A percentile compares a stretch with the other conserved stretches of the same genome.
phyloP scores from a whole-genome alignment of 306 rosid species.

The Oxytropis ochrocephala region DNA sequence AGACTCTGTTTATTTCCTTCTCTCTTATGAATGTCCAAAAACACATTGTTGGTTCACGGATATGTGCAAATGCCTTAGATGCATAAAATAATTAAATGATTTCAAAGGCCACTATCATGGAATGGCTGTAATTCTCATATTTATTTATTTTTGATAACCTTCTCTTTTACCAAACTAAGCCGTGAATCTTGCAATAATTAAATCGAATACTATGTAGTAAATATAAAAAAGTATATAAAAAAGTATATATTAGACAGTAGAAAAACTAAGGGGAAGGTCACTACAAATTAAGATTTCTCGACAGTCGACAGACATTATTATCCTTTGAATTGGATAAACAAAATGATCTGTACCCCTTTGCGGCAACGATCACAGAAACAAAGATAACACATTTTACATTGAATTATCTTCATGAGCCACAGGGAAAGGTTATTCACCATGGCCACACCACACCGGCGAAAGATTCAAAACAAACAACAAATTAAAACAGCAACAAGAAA shows the following conservation, averaged over 20 bases:
- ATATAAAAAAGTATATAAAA: no score
- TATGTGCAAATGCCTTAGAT: no score
- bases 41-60: background rate
- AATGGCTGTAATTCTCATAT: background rate
- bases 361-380: background rate
- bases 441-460: background rate
- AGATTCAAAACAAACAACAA: background rate
- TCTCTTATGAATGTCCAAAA: no score
- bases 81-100: background rate
- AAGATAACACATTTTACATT: background rate
- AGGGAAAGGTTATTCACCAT: background rate
- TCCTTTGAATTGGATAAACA: background rate
- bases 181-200: background rate
- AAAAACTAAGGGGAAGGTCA: no score
- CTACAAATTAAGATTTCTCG: no score
- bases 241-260: no score
- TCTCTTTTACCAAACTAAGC: background rate
- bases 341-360: background rate
- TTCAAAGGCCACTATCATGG: background rate
- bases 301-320: no score
- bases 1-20: no score
- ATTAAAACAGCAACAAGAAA: no score
- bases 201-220: no score
- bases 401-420: background rate
- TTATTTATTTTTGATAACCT: no score